Base-by-base conservation (phyloP, 495 filamentous ascomycete species). In the Penicillium cinerascens region DNA sequence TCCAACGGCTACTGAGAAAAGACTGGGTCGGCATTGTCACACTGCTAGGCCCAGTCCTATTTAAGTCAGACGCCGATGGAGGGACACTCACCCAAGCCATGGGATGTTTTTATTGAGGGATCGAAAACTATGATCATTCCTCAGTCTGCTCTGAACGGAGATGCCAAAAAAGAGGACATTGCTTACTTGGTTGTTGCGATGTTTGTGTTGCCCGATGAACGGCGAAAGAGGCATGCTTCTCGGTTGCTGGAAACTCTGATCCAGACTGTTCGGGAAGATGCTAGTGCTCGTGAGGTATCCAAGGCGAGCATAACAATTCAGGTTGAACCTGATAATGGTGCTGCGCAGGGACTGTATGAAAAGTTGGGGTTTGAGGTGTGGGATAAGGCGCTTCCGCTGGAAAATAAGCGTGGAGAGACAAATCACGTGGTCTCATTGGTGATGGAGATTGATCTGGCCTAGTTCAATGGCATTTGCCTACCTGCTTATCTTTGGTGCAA, bases 151-250 rank as follows among this genome's bases (percentile, higher is more conserved):
- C n/a, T n/a, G n/a, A n/a, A n/a, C n/a, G n/a, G n/a, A n/a, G n/a
- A n/a, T n/a, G 42, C 40, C 55, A 11, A n/a, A 52, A 65, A 69
- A 1, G 48, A 38, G n/a, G 39, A 59, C 55, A 40, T 47, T n/a
- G 55, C 50, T 11, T 67, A 59, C 23, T 15, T 59, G 47, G 17
- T 64, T 44, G 58, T 53, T 20, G 78, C 65, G 13, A 69, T 80
- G 60, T 82, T 79, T 55, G 77, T 76, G 4, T 49, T 53, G 20
- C 73, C 75, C n/a, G 54, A 69, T 41, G 71, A 63, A 20, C 67
- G 80, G 33, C 60, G 69, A n/a, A 59, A 58, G 47, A 76, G 79
- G 2, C 51, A 77, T 44, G 78, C 67, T 7, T 69, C 57, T 49
- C 57, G 56, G 15, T 52, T 81, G 18, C 63, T 80, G 7, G 59